phyloP scores from a whole-genome alignment of 257 asterid species.

The Petrea volubilis region DNA sequence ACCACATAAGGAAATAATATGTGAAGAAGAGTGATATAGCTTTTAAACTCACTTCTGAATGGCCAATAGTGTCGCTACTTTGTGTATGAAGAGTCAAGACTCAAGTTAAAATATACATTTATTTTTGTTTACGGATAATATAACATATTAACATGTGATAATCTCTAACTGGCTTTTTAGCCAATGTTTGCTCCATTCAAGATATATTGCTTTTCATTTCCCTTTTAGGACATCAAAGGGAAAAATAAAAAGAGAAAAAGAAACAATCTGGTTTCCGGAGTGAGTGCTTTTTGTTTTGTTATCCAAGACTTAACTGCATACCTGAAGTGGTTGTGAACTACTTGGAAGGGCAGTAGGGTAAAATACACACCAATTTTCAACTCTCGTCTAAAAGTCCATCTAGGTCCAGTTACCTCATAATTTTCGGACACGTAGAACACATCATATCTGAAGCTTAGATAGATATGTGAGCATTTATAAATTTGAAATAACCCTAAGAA shows the following conservation, averaged over 20 bases:
- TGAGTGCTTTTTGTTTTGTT: too few relatives aligned
- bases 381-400: background rate
- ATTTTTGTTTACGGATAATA: background rate
- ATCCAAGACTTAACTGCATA: too few relatives aligned
- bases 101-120: background rate
- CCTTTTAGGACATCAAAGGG: too few relatives aligned
- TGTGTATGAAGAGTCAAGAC: background rate
- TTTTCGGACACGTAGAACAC: background rate
- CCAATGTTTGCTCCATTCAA: too few relatives aligned
- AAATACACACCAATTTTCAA: background rate
- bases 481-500: too few relatives aligned
- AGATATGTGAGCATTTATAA: too few relatives aligned
- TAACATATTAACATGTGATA: too few relatives aligned
- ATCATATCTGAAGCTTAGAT: too few relatives aligned
- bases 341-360: background rate
- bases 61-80: background rate
- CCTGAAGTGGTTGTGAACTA: background rate
- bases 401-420: background rate
- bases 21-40: slow-evolving; percentile 4
- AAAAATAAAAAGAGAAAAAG: too few relatives aligned
- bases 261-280: too few relatives aligned
- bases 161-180: too few relatives aligned
- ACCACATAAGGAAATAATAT: slow-evolving; percentile 8
- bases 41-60: slow-evolving; percentile 6
- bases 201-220: too few relatives aligned